These are phyloP conservation scores for Globisporangium nodosum DNA, from an alignment of 352 stramenopile species.

Conservation along the genomic window DNA sequence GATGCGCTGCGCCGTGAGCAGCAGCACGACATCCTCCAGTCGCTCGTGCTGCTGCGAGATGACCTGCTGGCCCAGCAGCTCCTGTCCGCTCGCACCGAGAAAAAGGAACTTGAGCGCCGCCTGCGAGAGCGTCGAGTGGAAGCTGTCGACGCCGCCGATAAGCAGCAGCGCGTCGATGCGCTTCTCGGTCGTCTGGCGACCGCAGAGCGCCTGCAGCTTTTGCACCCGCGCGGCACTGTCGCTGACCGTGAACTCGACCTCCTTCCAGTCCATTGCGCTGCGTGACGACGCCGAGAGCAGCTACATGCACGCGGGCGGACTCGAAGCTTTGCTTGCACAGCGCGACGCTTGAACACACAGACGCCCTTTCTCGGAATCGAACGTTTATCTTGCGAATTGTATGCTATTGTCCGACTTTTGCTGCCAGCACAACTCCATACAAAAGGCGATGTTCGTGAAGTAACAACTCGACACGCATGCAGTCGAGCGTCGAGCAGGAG, in stretches of 20 bases:
- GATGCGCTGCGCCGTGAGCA: slow-evolving; percentile 34
- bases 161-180: slow-evolving; percentile 51
- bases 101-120: slow-evolving; percentile 76
- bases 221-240: slow-evolving; percentile 54
- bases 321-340: too few relatives aligned
- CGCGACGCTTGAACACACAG: too few relatives aligned
- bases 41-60: slow-evolving; percentile 59
- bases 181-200: neutral
- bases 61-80: slow-evolving; percentile 69
- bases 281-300: too few relatives aligned
- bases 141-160: slow-evolving; percentile 66
- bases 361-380: too few relatives aligned
- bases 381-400: too few relatives aligned
- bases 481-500: too few relatives aligned
- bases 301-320: too few relatives aligned
- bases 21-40: slow-evolving; percentile 63
- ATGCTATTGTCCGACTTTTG: too few relatives aligned
- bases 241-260: slow-evolving; percentile 46
- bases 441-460: too few relatives aligned
- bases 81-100: slow-evolving; percentile 57
- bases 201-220: slow-evolving; percentile 46
- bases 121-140: slow-evolving; percentile 52
- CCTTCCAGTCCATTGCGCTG: slow-evolving; percentile 40
- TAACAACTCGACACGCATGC: too few relatives aligned
- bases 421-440: too few relatives aligned